Evolutionary conservation across 768 basidiomycete genomes (phyloP).

Genomic region (Tulasnella sp.): DNA sequence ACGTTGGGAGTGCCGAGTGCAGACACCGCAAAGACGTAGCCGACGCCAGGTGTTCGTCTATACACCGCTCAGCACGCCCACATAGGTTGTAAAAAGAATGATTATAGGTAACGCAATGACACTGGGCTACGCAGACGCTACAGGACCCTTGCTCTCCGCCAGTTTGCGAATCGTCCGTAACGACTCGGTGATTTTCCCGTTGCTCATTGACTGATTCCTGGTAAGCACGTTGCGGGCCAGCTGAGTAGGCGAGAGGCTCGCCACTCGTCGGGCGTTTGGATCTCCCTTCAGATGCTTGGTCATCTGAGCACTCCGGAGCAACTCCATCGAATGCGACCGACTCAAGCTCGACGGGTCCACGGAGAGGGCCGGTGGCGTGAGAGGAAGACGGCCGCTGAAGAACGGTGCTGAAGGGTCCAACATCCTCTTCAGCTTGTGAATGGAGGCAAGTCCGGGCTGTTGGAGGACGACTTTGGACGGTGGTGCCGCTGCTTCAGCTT

Average conservation of each 20-base stretch:
- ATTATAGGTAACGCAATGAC: background rate
- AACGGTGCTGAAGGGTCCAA: slow-evolving; percentile 24
- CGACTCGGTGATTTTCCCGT: background rate
- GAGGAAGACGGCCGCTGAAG: slow-evolving; percentile 2
- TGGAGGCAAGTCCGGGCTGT: background rate
- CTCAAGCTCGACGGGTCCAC: background rate
- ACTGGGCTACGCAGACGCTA: background rate
- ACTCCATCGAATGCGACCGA: background rate
- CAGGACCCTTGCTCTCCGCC: background rate
- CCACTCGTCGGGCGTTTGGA: background rate
- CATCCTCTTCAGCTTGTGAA: slow-evolving; percentile 6
- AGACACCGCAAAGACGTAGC: too few species aligned
- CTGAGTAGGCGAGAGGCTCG: background rate
- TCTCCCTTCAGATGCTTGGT: slow-evolving; percentile 7
- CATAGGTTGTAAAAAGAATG: too few species aligned
- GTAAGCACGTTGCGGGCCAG: slow-evolving; percentile 10
- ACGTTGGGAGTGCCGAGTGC: too few species aligned
- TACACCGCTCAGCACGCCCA: too few species aligned
- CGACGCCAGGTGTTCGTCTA: too few species aligned
- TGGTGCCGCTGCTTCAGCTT: background rate
- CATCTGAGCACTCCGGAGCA: background rate
- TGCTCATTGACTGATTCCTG: slow-evolving; percentile 14
- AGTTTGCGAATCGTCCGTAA: slow-evolving; percentile 3
- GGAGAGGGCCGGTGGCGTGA: background rate
- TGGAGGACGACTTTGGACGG: slow-evolving; percentile 3